Evolutionary conservation across 345 rosid genomes (phyloP), one percentile per base, ranked within the genome.

Genomic region (Kandelia obovata): DNA sequence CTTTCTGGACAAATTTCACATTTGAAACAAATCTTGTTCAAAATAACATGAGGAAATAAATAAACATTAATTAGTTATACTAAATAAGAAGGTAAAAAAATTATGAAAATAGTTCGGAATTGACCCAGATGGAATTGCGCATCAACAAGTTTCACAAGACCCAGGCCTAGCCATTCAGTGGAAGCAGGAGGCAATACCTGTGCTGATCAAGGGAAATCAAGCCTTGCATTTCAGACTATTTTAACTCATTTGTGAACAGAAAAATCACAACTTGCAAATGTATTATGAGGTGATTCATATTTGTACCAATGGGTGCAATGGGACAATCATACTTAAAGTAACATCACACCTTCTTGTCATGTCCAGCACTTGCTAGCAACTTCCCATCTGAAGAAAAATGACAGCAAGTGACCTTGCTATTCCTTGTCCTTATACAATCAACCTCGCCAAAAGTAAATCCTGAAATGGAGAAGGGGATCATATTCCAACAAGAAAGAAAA

Each of bases 311-410:
- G 59, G 30, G 49, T 43, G 49, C 30, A 5, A 23, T 55, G 16
- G 27, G 28, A 56, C 6, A 4, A 56, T 5, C 30, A 8, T 25
- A 27, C 17, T 55, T 55, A 55, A 55, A 55, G 6, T 56, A 13
- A 60, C 53, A 67, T 9, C 43, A 27, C 75, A 86, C 91, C 90
- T 89, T 85, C 78, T 77, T 87, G 75, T 89, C 92, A 75, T 87
- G 90, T 49, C 96, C 96, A 66, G 83, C 86, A 77, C 85, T 83
- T 13, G 89, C 96, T 51, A 89, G 85, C 59, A 87, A 68, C 79
- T 85, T 87, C 34, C 96, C 96, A 74, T 87, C 90, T 16, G 92
- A 87, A 66, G 96, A 89, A 77, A 87, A 87, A 83, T 89, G 92
- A 75, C 96, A 89, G 81, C 96, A 87, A 51, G 86, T 87, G 64